A percentile compares a stretch with the other conserved stretches of the same genome.
These are phyloP conservation scores for Mytilinidion resinicola DNA, from an alignment of 495 filamentous ascomycete species.

Conservation along the genomic window DNA sequence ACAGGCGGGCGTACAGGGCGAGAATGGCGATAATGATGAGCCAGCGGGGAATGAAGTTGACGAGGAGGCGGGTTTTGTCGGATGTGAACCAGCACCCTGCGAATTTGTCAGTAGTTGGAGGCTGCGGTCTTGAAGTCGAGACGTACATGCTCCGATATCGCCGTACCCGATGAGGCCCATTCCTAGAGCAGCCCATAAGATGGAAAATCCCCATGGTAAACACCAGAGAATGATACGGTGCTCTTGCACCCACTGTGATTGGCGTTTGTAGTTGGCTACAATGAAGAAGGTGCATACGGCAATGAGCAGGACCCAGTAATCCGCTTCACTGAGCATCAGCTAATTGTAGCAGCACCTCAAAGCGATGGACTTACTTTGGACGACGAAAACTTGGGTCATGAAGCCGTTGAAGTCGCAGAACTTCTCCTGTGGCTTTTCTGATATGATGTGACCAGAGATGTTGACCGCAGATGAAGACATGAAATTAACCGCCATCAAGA, in stretches of 20 bases:
- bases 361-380: constrained; percentile 34
- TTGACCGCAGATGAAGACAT: constrained; percentile 37
- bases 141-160: constrained; percentile 39
- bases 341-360: background rate
- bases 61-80: constrained; percentile 37
- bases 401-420: constrained; percentile 45
- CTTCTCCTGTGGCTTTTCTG: constrained; percentile 27
- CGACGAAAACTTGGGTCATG: constrained; percentile 42
- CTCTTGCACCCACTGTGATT: constrained; percentile 37
- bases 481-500: constrained; percentile 42
- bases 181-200: constrained; percentile 36
- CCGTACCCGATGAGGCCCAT: constrained; percentile 38
- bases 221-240: constrained; percentile 34
- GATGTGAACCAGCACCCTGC: constrained; percentile 43
- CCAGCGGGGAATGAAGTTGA: constrained; percentile 43
- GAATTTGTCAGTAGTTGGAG: background rate
- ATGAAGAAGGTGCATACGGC: constrained; percentile 41
- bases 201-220: constrained; percentile 38
- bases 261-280: constrained; percentile 36
- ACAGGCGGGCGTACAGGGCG: constrained; percentile 37
- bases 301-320: constrained; percentile 44
- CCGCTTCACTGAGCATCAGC: constrained; percentile 24
- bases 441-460: constrained; percentile 33
- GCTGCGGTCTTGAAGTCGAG: background rate
- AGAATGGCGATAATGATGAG: constrained; percentile 39